Base-by-base conservation (phyloP, 2,329 filamentous ascomycete species). In the Venturia effusa region DNA sequence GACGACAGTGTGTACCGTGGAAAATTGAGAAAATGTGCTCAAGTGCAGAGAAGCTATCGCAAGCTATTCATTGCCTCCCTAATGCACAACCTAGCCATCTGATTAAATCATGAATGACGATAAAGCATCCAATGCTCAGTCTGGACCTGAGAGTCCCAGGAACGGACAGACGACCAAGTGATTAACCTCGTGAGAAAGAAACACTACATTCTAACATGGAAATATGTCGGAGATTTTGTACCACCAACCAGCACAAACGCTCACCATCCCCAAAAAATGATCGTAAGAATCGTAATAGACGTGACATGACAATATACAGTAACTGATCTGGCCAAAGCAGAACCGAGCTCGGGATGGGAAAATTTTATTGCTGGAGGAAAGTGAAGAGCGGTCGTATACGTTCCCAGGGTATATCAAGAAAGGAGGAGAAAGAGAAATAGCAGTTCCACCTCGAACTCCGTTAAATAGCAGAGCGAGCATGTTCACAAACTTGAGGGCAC, bases 271-370 rank as follows among this genome's bases (percentile, higher is more conserved):
- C n/a, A n/a, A 60, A 60, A 17, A 60, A n/a, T 8, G 37, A 60
- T 41, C 37, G 37, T 60, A 15, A 59, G 34, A 60, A 60, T 60
- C 59, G 30, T 60, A 39, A 43, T 15, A 60, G 34, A 40, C 59
- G 59, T 60, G 59, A 40, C 59, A 37, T 60, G 59, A 40, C 34
- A 43, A 43, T 34, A 27, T 51, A 40, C 11, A 60, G 43, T 34
- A 2, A 32, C n/a, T 17, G 34, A 34, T 57, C 30, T 34, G 37
- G n/a, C 1, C 4, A 41, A 60, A 59, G n/a, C n/a, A 41, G 43
- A 41, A 43, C 13, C 17, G 17, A 10, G 1, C 40, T 37, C 40
- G 34, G 15, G n/a, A 43, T 27, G 34, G 15, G n/a, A 43, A 22
- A 27, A 60, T n/a, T 7, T 2, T 37, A 8, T 27, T 60, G 59